Base-by-base conservation (phyloP, 768 basidiomycete genomes). In the Tephrocybe sp. region DNA sequence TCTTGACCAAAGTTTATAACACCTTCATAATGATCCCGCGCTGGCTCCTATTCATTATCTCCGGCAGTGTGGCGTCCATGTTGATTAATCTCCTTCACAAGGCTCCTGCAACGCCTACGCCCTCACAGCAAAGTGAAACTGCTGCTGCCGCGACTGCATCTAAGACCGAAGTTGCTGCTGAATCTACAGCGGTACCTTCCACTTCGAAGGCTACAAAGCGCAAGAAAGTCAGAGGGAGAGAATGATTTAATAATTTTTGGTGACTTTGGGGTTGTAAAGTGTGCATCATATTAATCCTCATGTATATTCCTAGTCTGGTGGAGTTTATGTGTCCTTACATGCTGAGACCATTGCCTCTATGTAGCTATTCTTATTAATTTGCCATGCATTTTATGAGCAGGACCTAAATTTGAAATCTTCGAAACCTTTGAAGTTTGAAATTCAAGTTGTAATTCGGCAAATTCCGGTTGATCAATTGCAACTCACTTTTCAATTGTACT, bases 41-140 rank as follows among this genome's bases (percentile, higher is more conserved):
- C 55, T 91, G 87, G 85, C 31, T 87, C 19, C 67, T 92, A 61
- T 75, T 89, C 61, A 59, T 89, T 40, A 45, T 77, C 7, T 85
- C 87, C 2, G 91, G 89, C 35, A 73, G 71, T 30, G 2, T 84
- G 35, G 91, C 79, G 6, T 87, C 85, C n/a, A 40, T 88, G 52
- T 46, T 89, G 16, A 75, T 93, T 60, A 78, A 80, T 46, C 53
- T 88, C 33, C 63, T 92, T 56, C 91, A 92, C 63, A 67, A 64
- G 41, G 56, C 45, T 33, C 42, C 45, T 31, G 40, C 55, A 10
- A 39, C 47, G 16, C 23, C 43, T 19, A 14, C 39, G 22, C 23
- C 39, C 2, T 32, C 31, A 38, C 48, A 47, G 8, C 53, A 45
- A 39, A 26, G 32, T 16, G 39, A 35, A 12, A 42, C 40, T 11